These are phyloP conservation scores for Kodamaea laetipori DNA, from an alignment of 805 yeast genomes.

Conservation along the genomic window DNA sequence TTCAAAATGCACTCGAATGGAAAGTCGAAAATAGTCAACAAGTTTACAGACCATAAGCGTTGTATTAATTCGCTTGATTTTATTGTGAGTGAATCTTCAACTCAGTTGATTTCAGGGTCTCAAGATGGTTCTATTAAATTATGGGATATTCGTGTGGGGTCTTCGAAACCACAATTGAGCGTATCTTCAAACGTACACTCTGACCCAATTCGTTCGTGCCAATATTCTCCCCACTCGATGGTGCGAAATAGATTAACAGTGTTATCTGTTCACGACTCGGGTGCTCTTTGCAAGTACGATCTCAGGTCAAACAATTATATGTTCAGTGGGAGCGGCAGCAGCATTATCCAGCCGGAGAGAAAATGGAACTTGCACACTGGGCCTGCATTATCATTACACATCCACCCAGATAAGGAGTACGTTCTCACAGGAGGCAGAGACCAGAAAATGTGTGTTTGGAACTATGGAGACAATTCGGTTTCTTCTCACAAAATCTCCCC, in stretches of 20 bases:
- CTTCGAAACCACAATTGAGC: constrained; percentile 49
- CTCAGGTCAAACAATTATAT: constrained; percentile 42
- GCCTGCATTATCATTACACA: constrained; percentile 83
- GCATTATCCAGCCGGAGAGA: constrained; percentile 58
- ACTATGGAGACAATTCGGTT: constrained; percentile 32
- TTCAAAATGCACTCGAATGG: constrained; percentile 37
- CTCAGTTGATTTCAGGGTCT: constrained; percentile 54
- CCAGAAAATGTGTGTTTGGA: constrained; percentile 78
- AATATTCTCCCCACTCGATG: constrained; percentile 53
- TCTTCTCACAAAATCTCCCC: constrained; percentile 44
- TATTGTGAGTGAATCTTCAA: constrained; percentile 21
- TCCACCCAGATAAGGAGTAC: constrained; percentile 83
- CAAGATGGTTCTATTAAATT: constrained; percentile 78
- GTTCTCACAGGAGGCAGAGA: constrained; percentile 94
- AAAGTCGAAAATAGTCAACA: constrained; percentile 29
- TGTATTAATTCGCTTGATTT: constrained; percentile 45
- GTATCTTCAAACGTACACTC: constrained; percentile 56
- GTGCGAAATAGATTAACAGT: constrained; percentile 45
- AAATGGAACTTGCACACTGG: constrained; percentile 88
- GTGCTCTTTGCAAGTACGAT: constrained; percentile 86
- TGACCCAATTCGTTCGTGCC: constrained; percentile 66
- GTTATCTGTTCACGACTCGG: constrained; percentile 85
- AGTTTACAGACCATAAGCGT: constrained; percentile 43
- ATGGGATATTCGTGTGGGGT: constrained; percentile 65
- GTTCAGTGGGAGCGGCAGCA: constrained; percentile 14